Base-by-base conservation (phyloP, 495 filamentous ascomycete genomes). In the Annulohypoxylon nitens region DNA sequence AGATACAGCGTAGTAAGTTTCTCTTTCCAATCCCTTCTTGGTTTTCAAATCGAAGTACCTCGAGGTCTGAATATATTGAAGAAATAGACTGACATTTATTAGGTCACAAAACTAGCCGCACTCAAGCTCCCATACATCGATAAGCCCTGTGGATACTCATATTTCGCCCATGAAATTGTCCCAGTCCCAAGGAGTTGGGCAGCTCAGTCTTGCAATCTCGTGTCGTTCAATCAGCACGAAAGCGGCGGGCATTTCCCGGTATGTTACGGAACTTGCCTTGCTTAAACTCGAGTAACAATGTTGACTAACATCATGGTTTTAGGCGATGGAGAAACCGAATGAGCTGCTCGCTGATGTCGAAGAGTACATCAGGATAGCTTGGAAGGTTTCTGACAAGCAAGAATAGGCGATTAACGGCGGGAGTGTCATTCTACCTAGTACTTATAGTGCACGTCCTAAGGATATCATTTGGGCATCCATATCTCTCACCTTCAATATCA, bases 271-370 rank as follows among this genome's bases (percentile, higher is more conserved):
- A 20, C 7, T 3, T 47, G 2, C 14, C 4, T 20, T 9, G 16
- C 12, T 9, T 9, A 12, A 20, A 8, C 18, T 4, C 1, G 7
- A 8, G 4, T 9, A 20, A 47, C 18, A 18, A 6, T 2, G 6
- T 47, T 47, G 16, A 20, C 43, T 47, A 14, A 55, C 26, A 12
- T 34, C 34, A 18, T 18, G 11, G 0, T 16, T 11, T 20, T 59
- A 59, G 55, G 55, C 55, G n/a, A 59, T 59, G 55, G 55, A 59
- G 55, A 59, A 39, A 36, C 55, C 55, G 34, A 39, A 59, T 25
- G 55, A 59, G 34, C 55, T 59, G 12, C 33, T 59, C n/a, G 55
- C 36, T 20, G 55, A 59, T 14, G 55, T 59, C n/a, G 55, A 59
- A 14, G 55, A 59, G 18, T 59, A 59, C 18, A 41, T 59, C 34